phyloP scores from a whole-genome alignment of 2,329 filamentous ascomycete species.

The Colletotrichum melonis region DNA sequence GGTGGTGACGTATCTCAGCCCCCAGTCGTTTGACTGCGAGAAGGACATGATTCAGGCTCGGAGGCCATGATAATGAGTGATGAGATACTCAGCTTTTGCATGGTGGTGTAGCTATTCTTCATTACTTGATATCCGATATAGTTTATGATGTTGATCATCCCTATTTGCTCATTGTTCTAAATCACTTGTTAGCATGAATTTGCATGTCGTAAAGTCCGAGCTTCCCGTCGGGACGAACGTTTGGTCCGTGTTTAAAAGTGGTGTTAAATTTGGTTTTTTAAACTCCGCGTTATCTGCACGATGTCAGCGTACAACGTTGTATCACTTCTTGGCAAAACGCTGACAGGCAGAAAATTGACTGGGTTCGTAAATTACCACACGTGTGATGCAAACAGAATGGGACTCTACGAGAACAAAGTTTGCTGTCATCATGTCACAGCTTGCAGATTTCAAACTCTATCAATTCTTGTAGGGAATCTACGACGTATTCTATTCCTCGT shows the following conservation, averaged over 20 bases:
- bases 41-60: constrained; percentile 14
- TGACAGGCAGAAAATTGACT: not conserved
- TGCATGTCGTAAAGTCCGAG: not conserved
- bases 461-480: not conserved
- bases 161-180: not conserved
- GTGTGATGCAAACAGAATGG: not conserved
- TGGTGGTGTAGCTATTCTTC: too few relatives aligned
- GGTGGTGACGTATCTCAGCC: constrained; percentile 32
- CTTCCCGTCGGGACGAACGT: not conserved
- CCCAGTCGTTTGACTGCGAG: constrained; percentile 30
- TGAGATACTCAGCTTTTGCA: not conserved
- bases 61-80: not conserved
- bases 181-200: not conserved
- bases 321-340: not conserved
- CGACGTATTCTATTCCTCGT: not conserved
- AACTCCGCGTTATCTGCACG: not conserved
- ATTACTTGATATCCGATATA: not conserved
- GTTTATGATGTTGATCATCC: not conserved
- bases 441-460: not conserved
- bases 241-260: not conserved
- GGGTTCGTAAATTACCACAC: not conserved
- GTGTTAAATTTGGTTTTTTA: not conserved
- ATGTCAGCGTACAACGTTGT: not conserved
- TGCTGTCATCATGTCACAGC: not conserved
- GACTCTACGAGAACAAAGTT: not conserved